Conservation (phyloP, 495 filamentous ascomycete species). For the Daldinia bambusicola region DNA sequence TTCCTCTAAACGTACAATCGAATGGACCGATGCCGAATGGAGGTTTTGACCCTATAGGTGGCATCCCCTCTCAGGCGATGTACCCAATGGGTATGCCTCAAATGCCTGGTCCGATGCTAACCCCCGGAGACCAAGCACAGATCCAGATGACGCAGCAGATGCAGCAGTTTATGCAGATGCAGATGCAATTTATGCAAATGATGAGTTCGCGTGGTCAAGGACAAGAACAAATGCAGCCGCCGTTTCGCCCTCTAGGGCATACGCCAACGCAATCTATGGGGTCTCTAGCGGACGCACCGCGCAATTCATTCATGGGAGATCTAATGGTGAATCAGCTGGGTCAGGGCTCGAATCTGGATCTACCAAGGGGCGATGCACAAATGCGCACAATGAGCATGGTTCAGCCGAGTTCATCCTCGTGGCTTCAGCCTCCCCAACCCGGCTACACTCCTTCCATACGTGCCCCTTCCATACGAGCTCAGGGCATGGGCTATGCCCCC, state of each 20-base stretch:
- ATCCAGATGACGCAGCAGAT: conserved; percentile 89
- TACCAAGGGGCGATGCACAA: conserved; percentile 51
- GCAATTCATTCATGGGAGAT: conserved; percentile 57
- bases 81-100: conserved; percentile 57
- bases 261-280: conserved; percentile 50
- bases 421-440: conserved; percentile 54
- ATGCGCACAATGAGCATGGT: conserved; percentile 83
- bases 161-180: conserved; percentile 90
- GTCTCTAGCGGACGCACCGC: conserved; percentile 51
- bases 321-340: conserved; percentile 48
- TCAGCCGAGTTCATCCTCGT: conserved; percentile 69
- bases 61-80: conserved; percentile 62
- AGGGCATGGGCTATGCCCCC: conserved; percentile 61
- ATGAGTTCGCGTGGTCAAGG: conserved; percentile 58
- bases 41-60: conserved; percentile 56
- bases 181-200: conserved; percentile 93
- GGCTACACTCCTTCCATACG: conserved; percentile 62
- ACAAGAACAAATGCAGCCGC: conserved; percentile 38
- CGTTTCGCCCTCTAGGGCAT: conserved; percentile 50
- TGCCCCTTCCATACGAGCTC: conserved; percentile 59
- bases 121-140: conserved; percentile 77
- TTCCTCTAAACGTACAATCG: conserved; percentile 21
- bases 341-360: conserved; percentile 45
- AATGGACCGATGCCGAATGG: conserved; percentile 49
- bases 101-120: conserved; percentile 56